Evolutionary conservation across 2,329 filamentous ascomycete genomes (phyloP), one percentile per base, ranked within the genome.

Genomic region (Torrubiella hemipterigena): DNA sequence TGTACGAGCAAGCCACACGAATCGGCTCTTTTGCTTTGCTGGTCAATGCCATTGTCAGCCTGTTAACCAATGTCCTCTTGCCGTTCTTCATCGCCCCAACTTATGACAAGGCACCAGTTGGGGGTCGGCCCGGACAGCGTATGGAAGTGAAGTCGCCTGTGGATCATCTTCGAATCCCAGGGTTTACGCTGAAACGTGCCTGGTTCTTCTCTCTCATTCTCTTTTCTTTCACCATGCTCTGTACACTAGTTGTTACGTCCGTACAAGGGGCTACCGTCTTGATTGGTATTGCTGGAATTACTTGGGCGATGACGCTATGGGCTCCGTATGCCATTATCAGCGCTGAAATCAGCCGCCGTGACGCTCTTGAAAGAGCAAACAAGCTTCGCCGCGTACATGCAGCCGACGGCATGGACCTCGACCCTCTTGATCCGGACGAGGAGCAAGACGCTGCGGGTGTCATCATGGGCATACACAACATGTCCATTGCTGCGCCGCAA

Each of bases 241-340:
- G 77, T 48, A 93, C 89, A 0, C 75, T 93, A 34, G 67, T 93
- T 37, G 82, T 93, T 23, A 69, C 65, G 24, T 75, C 73, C 3
- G 77, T 85, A 7, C 62, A 71, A 34, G 73, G 68, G 8, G 89
- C 83, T 2, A 93, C 82, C 0, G 65, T 74, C 2, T 68, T 94
- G 20, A 79, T 94, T 34, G 83, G 77, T 2, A 60, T 91, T 16
- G 77, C 93, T 29, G 89, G 89, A 20, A 76, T 96, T 36, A 86
- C 84, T 2, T 96, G 89, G 89, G 86, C 87, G 15, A 63, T 95
- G 46, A 86, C 86, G 3, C 73, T 93, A 17, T 96, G 89, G 89
- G 89, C 87, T 1, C 89, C 89, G 0, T 96, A 89, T 61, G 87
- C 89, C 23, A 81, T 96, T 44, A 95, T 96, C 50, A 86, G 84